Conservation (phyloP, 352 stramenopile species). For the Phytophthora melonis region DNA sequence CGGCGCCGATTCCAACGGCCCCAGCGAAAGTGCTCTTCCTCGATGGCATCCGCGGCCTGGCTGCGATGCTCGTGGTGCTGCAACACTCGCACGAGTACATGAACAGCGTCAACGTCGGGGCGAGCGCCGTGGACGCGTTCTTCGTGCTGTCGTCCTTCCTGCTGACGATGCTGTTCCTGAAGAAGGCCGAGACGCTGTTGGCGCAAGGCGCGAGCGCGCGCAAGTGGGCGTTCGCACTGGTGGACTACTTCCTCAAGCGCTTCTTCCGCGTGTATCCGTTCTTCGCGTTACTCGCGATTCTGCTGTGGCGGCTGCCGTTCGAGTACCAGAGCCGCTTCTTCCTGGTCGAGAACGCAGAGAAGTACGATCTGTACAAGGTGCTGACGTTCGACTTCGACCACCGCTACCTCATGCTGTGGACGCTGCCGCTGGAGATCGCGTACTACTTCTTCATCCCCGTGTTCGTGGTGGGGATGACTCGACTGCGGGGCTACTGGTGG, state of each 20-base stretch:
- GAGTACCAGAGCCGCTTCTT: slow-evolving; percentile 33
- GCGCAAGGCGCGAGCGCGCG: slow-evolving; percentile 12
- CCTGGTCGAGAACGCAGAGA: slow-evolving; percentile 12
- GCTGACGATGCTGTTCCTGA: slow-evolving; percentile 31
- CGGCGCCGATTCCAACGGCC: not conserved
- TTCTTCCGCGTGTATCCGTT: slow-evolving; percentile 64
- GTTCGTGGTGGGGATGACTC: slow-evolving; percentile 29
- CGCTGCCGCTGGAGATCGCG: slow-evolving; percentile 38
- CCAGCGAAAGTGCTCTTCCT: slow-evolving; percentile 28
- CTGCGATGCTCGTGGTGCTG: slow-evolving; percentile 28
- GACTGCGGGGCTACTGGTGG: slow-evolving; percentile 20
- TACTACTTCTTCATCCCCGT: slow-evolving; percentile 55
- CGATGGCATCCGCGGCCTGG: slow-evolving; percentile 13
- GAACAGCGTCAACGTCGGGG: slow-evolving; percentile 21
- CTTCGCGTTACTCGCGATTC: slow-evolving; percentile 36
- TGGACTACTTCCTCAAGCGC: slow-evolving; percentile 50
- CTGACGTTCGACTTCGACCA: slow-evolving; percentile 35
- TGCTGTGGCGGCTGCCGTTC: slow-evolving; percentile 33
- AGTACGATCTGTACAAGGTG: slow-evolving; percentile 43
- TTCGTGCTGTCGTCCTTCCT: slow-evolving; percentile 39
- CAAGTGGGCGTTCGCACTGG: slow-evolving; percentile 25
- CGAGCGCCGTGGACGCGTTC: slow-evolving; percentile 31
- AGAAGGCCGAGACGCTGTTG: slow-evolving; percentile 27
- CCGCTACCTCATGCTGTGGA: slow-evolving; percentile 31
- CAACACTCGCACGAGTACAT: slow-evolving; percentile 28